Base-by-base conservation (phyloP, 1,284 basidiomycete species). In the Sporisorium reilianum region DNA sequence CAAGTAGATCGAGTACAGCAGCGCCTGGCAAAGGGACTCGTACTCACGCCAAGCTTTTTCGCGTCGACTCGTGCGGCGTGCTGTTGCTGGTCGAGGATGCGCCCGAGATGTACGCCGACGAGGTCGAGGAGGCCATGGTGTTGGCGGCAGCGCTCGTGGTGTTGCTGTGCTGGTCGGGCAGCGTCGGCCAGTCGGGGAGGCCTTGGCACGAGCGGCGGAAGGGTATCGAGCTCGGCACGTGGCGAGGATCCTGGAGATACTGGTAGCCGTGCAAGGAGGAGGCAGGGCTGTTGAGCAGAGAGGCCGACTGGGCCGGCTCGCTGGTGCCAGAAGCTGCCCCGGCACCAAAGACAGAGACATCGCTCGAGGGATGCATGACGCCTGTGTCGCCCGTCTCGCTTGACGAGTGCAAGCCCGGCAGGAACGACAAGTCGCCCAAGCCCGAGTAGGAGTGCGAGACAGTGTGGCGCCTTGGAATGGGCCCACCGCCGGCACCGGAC, bases 231-330 rank as follows among this genome's bases (percentile, higher is more conserved):
- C 53, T 64, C 10, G 65, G 57, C 44, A 64, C 46, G 40, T 70
- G 61, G 40, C 67, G 68, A 40, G 64, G 64, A 18, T 65, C 59
- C 44, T 59, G 64, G 16, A 61, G 28, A 34, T 63, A 67, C 28
- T 64, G 55, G 40, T 67, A 72, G n/a, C 64, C 73, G 22, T 72
- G 73, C 23, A 72, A 22, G 9, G 73, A 72, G 5, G 64, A 67
- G 20, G 65, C 71, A 1, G 73, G 73, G 51, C 73, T 76, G 62
- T 76, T 76, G 46, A 66, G 56, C 51, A 72, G 51, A 14, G 68
- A 76, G 7, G 49, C 48, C 3, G 63, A 57, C 30, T 64, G 54
- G 0, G 60, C 38, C 18, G 63, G 60, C 18, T 75, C 72, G 46
- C 59, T 66, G 38, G 56, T 38, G 3, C 63, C 62, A 1, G 62